Evolutionary conservation across 768 basidiomycete genomes (phyloP).

Genomic region (Exsudoporus frostii): DNA sequence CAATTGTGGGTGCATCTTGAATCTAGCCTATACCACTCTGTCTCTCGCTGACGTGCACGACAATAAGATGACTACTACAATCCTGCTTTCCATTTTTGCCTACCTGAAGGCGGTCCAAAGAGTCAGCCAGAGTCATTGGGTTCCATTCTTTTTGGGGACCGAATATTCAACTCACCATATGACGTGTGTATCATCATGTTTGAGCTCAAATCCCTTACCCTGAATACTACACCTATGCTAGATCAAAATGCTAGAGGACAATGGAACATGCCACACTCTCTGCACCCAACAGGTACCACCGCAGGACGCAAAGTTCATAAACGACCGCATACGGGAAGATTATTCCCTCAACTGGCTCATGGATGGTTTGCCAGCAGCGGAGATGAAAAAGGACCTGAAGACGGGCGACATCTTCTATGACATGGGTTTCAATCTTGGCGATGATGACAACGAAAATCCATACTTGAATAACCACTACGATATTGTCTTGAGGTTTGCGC

Average conservation of each 20-base stretch:
- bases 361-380: constrained; percentile 90
- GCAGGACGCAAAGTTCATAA: constrained; percentile 85
- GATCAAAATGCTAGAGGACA: constrained; percentile 80
- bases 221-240: constrained; percentile 29
- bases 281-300: constrained; percentile 60
- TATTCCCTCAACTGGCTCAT: constrained; percentile 94
- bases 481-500: constrained; percentile 64
- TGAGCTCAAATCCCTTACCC: not conserved
- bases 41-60: constrained; percentile 4
- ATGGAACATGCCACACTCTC: constrained; percentile 70
- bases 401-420: constrained; percentile 88
- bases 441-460: constrained; percentile 62
- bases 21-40: not conserved
- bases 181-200: constrained; percentile 50
- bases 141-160: constrained; percentile 94
- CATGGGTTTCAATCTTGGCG: constrained; percentile 91
- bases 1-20: constrained; percentile 53
- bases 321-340: constrained; percentile 86
- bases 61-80: constrained; percentile 89
- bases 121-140: constrained; percentile 84
- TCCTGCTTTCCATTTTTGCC: constrained; percentile 80
- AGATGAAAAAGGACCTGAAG: constrained; percentile 81
- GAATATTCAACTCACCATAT: constrained; percentile 89
- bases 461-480: constrained; percentile 93
- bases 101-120: constrained; percentile 68